phyloP scores from a whole-genome alignment of 225 moss, liverwort and hornwort genomes.

The Marchantia paleacea region DNA sequence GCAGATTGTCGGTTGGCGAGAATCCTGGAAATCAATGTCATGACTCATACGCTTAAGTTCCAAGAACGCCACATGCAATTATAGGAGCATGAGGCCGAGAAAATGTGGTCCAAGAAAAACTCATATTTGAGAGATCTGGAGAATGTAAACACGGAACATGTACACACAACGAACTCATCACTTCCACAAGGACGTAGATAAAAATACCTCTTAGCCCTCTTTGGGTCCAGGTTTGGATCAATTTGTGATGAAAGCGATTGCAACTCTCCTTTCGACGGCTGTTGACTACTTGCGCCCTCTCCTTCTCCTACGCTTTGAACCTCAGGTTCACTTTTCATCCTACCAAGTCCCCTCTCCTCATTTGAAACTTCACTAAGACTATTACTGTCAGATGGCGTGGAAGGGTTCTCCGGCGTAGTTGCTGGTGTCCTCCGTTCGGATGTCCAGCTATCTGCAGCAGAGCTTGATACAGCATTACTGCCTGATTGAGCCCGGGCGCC shows the following conservation, averaged over 20 bases:
- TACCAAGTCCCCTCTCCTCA: conserved; percentile 75
- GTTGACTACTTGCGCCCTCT: conserved; percentile 46
- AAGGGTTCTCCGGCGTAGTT: conserved; percentile 67
- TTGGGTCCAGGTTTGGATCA: conserved; percentile 87
- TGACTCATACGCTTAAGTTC: neutral
- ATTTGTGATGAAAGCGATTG: conserved; percentile 63
- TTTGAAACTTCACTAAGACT: conserved; percentile 91
- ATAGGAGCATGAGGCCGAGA: neutral
- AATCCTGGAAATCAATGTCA: conserved; percentile 47
- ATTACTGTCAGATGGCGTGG: conserved; percentile 94
- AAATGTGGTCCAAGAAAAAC: neutral
- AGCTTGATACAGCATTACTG: conserved; percentile 45
- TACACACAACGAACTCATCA: neutral
- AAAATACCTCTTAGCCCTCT: conserved; percentile 80
- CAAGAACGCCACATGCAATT: neutral
- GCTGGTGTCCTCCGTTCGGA: conserved; percentile 54
- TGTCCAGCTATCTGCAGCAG: conserved; percentile 68
- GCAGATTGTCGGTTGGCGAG: conserved; percentile 94
- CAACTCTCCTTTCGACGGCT: conserved; percentile 66
- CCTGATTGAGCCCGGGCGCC: conserved; percentile 43
- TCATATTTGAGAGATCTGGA: no score
- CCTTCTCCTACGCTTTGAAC: conserved; percentile 88
- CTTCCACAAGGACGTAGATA: neutral
- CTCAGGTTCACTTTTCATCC: conserved; percentile 79
- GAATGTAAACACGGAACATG: neutral